Base-by-base conservation (phyloP, 768 basidiomycete species). In the Mycena amicta region DNA sequence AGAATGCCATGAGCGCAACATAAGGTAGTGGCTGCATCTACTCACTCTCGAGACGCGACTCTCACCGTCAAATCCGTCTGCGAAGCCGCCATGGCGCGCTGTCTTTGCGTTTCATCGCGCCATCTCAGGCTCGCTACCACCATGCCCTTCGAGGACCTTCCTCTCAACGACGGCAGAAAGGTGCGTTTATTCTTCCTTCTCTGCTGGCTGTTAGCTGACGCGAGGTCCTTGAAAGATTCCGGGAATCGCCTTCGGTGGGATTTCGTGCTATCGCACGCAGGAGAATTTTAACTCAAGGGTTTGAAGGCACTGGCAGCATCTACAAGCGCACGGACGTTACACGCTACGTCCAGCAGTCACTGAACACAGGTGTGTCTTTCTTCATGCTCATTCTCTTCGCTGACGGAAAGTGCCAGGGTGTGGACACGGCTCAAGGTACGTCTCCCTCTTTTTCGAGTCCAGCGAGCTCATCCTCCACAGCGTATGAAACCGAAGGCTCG, bases 341-440 rank as follows among this genome's bases (percentile, higher is more conserved):
- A 15, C 68, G 69, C 30, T 74, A 74, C 45, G 80, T 83, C 33
- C 66, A 75, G 26, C 76, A 78, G 59, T 81, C 82, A 4, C 57
- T 83, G 3, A 74, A 81, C 15, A 61, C 68, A 15, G 43, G 43
- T 45, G 43, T 8, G 43, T 23, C 43, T 45, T 23, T 45, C 43
- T 13, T 45, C 22, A 8, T 16, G 15, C 13, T 23, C 13, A n/a
- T 13, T 23, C 22, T 45, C 8, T 5, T 8, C 22, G 43, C 13
- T 45, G 43, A 37, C 8, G 18, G 18, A 8, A 18, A n/a, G 15
- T 23, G 47, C 6, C 47, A 2, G 82, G 82, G 0, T 61, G 71
- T 83, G 22, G 81, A 83, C 65, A 78, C 80, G 12, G 82, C 82
- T 2, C 72, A 74, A 39, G 59, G 80, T 79, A 40, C 18, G 68